These are phyloP conservation scores for Cymbopogon citratus DNA, from an alignment of 176 grass and related monocot species.

Conservation along the genomic window DNA sequence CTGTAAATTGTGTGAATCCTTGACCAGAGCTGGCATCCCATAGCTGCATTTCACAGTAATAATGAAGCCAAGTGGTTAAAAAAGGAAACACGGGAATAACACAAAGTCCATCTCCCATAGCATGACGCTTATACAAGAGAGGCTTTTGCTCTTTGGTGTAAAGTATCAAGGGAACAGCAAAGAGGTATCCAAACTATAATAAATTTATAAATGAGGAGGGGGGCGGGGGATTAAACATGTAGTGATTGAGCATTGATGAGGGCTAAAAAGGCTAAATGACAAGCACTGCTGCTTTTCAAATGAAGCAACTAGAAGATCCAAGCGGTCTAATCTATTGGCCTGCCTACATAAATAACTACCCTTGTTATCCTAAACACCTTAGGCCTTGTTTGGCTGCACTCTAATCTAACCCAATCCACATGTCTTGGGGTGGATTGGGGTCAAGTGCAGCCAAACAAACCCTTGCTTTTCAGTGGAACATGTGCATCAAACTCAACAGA, in stretches of 20 bases:
- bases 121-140: background rate
- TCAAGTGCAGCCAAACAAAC: background rate
- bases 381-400: background rate
- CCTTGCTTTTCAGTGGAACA: background rate
- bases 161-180: conserved; percentile 22
- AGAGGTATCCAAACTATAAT: background rate
- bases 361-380: background rate
- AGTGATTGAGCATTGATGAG: background rate
- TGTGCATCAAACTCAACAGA: background rate
- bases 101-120: background rate
- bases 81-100: conserved; percentile 18
- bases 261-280: conserved; percentile 4
- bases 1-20: conserved; percentile 71
- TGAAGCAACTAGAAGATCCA: background rate
- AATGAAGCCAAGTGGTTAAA: conserved; percentile 20
- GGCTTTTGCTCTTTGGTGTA: background rate
- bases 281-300: background rate
- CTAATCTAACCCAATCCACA: background rate
- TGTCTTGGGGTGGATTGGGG: background rate
- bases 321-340: background rate
- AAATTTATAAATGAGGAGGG: background rate
- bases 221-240: too few species aligned
- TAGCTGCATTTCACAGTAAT: conserved; percentile 54
- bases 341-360: background rate
- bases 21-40: conserved; percentile 97